Conservation (phyloP, 345 rosid genomes). For the Moringa oleifera region DNA sequence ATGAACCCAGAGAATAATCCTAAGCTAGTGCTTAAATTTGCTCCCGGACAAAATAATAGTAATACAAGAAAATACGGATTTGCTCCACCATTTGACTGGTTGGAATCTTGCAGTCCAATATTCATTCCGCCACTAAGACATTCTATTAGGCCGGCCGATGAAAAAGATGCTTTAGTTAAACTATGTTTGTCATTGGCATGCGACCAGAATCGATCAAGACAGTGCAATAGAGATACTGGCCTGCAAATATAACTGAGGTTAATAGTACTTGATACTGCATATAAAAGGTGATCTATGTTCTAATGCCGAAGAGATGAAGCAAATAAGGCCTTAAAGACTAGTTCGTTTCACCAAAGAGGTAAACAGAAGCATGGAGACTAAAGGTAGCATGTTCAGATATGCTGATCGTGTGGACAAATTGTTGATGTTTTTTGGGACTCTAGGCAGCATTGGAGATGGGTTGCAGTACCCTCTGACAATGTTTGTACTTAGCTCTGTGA, state of each 20-base stretch:
- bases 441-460: slow-evolving; percentile 77
- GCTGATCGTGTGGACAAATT: slow-evolving; percentile 51
- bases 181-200: slow-evolving; percentile 12
- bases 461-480: slow-evolving; percentile 50
- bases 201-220: slow-evolving; percentile 5
- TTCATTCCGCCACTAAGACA: slow-evolving; percentile 18
- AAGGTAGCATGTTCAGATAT: slow-evolving; percentile 47
- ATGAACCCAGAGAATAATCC: slow-evolving; percentile 6
- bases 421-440: slow-evolving; percentile 51
- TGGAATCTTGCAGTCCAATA: slow-evolving; percentile 20
- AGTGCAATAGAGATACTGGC: slow-evolving; percentile 16
- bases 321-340: not conserved
- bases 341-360: not conserved
- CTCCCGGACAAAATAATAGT: too few relatives aligned
- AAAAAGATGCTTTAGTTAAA: not conserved
- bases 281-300: slow-evolving; percentile 13
- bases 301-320: slow-evolving; percentile 13
- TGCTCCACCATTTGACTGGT: not conserved
- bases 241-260: slow-evolving; percentile 13
- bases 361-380: slow-evolving; percentile 34
- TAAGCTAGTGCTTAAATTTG: not conserved
- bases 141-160: slow-evolving; percentile 26
- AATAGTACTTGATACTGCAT: slow-evolving; percentile 3
- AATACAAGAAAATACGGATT: too few relatives aligned
- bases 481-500: slow-evolving; percentile 53